Percentiles rank a stretch among this genome's conserved stretches.
These are phyloP conservation scores for Melampsora abietis-canadensis DNA, from an alignment of 1,284 basidiomycete genomes.

Conservation along the genomic window DNA sequence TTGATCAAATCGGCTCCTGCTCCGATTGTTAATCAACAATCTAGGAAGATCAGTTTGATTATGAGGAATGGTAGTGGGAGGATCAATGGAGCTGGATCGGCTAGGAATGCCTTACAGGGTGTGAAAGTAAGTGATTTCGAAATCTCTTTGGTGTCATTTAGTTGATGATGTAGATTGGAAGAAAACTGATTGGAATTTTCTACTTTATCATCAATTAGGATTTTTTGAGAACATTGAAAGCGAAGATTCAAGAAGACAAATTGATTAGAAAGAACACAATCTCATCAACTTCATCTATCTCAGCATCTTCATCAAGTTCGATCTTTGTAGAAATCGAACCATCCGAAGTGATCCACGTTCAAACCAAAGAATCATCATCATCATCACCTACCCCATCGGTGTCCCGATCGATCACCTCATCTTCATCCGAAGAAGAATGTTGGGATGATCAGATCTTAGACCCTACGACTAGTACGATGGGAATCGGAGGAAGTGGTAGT, in stretches of 20 bases:
- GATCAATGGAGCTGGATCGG: too few relatives aligned
- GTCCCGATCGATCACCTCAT: background rate
- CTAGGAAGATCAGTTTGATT: too few relatives aligned
- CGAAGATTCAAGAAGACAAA: constrained; percentile 28
- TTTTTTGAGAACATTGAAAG: constrained; percentile 36
- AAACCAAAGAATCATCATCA: background rate
- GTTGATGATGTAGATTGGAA: background rate
- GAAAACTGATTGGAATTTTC: background rate
- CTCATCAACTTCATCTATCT: background rate
- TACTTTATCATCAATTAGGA: constrained; percentile 10
- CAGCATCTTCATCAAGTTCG: background rate
- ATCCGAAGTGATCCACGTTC: too few relatives aligned
- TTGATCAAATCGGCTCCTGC: too few relatives aligned
- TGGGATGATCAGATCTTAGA: constrained; percentile 38
- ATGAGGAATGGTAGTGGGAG: too few relatives aligned
- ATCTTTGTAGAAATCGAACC: too few relatives aligned
- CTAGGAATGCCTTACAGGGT: background rate
- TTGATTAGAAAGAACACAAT: background rate
- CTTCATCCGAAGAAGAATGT: constrained; percentile 24
- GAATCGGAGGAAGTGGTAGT: background rate
- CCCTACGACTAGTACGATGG: background rate
- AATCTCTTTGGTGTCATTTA: too few relatives aligned
- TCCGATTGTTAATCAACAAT: too few relatives aligned
- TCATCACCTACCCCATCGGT: background rate
- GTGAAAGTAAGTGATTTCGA: background rate